Evolutionary conservation across 1,284 basidiomycete species (phyloP), one percentile per base, ranked within the genome.

Genomic region (Mrakiaceae sp.): DNA sequence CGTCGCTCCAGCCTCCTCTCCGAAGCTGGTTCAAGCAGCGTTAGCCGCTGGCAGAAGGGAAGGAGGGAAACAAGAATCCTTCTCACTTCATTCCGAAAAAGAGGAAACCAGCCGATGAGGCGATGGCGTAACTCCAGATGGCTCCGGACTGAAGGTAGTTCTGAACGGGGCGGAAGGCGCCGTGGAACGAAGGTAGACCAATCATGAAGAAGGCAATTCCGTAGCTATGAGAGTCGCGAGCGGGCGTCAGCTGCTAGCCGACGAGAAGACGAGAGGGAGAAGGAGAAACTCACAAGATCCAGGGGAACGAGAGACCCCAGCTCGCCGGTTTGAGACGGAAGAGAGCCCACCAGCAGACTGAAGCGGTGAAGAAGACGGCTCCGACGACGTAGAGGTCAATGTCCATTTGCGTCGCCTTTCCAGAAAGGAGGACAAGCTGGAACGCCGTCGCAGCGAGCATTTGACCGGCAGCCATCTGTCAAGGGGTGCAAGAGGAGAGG

Each of bases 1-100:
- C 0, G 90, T 88, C 62, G 91, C 90, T 71, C 91, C 88, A 47
- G 90, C 91, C 81, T 94, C 91, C 78, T 95, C 91, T 77, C 91
- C 91, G 74, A 94, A 95, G 77, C 94, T 95, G 69, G 3, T 11
- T 61, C 4, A 49, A 16, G 60, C 44, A 44, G n/a, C 39, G 16
- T 39, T 3, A 6, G 39, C 12, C 42, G 2, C 3, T 11, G 16
- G 42, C 11, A 61, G 27, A 7, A 6, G 27, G 27, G 27, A 7
- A 6, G 27, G 27, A 27, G 27, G 27, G 27, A 27, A 2, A 27
- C 27, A 27, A 27, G 27, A 27, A 27, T 27, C 27, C 27, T 27
- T 27, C 62, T 57, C 46, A 64, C 62, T 66, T 66, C 65, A 93
- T 82, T 74, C 91, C 90, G 72, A 95, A 95, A 82, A 91, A 93